A percentile compares a stretch with the other conserved stretches of the same genome.
These are phyloP conservation scores for Trametes meyenii DNA, from an alignment of 768 basidiomycete species.

Conservation along the genomic window DNA sequence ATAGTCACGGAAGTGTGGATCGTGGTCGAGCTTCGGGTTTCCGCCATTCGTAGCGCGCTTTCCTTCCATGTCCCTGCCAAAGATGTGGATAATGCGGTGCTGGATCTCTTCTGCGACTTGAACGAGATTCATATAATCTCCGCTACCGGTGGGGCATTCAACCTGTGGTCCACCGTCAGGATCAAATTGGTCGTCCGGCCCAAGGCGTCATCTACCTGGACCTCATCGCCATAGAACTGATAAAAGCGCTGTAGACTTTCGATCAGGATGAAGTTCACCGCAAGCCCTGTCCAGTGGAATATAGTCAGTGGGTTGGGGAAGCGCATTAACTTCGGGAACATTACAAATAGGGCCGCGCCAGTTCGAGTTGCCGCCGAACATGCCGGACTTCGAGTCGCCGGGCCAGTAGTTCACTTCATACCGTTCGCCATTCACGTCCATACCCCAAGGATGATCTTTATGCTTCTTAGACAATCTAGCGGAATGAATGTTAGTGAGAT, in stretches of 20 bases:
- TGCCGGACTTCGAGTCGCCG: slow-evolving; percentile 93
- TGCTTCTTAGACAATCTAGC: slow-evolving; percentile 85
- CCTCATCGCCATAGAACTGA: slow-evolving; percentile 92
- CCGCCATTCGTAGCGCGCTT: slow-evolving; percentile 92
- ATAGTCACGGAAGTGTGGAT: slow-evolving; percentile 96
- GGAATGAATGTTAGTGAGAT: neutral
- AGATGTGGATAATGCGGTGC: slow-evolving; percentile 98
- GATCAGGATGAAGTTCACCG: slow-evolving; percentile 94
- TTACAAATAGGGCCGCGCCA: slow-evolving; percentile 92
- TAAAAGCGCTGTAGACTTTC: slow-evolving; percentile 97
- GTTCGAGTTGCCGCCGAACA: slow-evolving; percentile 99
- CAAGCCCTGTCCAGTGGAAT: slow-evolving; percentile 66
- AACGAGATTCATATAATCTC: slow-evolving; percentile 97
- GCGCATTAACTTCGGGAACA: slow-evolving; percentile 24
- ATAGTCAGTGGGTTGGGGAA: neutral
- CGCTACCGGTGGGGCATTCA: slow-evolving; percentile 95
- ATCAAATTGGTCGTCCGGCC: neutral
- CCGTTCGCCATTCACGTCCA: slow-evolving; percentile 88
- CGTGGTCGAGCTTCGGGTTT: slow-evolving; percentile 80
- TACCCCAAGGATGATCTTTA: slow-evolving; percentile 91
- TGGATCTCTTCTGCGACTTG: slow-evolving; percentile 97
- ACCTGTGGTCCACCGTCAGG: slow-evolving; percentile 45
- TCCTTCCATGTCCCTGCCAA: slow-evolving; percentile 88
- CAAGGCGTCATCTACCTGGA: slow-evolving; percentile 51
- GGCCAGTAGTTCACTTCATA: slow-evolving; percentile 98